phyloP scores from a whole-genome alignment of 768 basidiomycete species.

The Boletus reticuloceps region DNA sequence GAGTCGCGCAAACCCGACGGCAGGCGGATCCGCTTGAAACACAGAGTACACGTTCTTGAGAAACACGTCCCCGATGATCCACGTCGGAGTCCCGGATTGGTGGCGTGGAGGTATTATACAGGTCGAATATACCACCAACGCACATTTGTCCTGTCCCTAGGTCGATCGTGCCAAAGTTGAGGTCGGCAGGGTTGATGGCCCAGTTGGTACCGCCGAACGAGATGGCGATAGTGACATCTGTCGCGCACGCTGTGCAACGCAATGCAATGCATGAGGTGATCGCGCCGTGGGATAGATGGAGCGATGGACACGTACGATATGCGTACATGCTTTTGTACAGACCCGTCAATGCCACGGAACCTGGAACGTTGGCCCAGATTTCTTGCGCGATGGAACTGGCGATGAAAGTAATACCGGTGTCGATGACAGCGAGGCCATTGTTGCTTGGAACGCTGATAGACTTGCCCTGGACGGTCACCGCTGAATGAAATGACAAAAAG shows the following conservation, averaged over 20 bases:
- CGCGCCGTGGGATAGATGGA: background rate
- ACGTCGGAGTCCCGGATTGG: conserved; percentile 15
- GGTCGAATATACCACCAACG: conserved; percentile 50
- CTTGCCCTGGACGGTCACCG: conserved; percentile 55
- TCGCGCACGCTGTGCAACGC: conserved; percentile 54
- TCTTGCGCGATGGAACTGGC: conserved; percentile 42
- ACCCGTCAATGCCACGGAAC: conserved; percentile 39
- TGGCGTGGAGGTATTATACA: conserved; percentile 45
- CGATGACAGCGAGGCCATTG: conserved; percentile 19
- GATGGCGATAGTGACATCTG: conserved; percentile 51
- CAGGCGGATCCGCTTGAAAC: conserved; percentile 14
- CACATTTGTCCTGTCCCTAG: conserved; percentile 34
- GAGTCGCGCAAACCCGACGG: conserved; percentile 21
- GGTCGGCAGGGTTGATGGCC: conserved; percentile 69
- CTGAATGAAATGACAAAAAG: conserved; percentile 32
- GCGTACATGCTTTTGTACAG: conserved; percentile 60
- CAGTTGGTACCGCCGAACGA: conserved; percentile 78
- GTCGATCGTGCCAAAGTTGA: conserved; percentile 64
- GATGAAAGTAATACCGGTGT: too few relatives aligned
- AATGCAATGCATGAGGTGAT: background rate
- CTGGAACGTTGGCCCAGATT: conserved; percentile 65
- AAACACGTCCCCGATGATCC: conserved; percentile 73
- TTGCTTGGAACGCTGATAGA: conserved; percentile 42
- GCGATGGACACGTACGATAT: conserved; percentile 55
- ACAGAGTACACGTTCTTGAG: conserved; percentile 35